A percentile compares a stretch with the other conserved stretches of the same genome.
Conservation (phyloP, 257 asterid genomes). For the Scutellaria baicalensis region DNA sequence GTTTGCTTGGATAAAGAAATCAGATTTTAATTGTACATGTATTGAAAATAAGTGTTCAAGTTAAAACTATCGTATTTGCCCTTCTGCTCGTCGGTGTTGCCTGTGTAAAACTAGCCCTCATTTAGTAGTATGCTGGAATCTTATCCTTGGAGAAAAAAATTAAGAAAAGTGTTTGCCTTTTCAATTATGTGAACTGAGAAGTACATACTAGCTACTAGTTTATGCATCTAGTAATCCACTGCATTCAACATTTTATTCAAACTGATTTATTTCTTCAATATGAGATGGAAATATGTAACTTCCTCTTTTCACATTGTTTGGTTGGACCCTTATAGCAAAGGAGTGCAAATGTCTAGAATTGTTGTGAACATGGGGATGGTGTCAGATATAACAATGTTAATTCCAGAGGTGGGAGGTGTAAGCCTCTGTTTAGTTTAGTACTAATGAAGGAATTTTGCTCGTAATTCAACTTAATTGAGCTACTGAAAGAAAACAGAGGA, state of each 20-base stretch:
- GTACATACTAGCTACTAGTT: too few species aligned
- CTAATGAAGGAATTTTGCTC: not conserved
- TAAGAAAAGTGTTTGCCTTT: not conserved
- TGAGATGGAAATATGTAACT: not conserved
- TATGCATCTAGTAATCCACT: too few species aligned
- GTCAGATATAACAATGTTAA: not conserved
- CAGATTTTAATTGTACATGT: not conserved
- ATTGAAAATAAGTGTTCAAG: not conserved
- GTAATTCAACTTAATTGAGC: not conserved
- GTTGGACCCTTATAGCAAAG: not conserved
- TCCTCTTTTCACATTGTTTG: not conserved
- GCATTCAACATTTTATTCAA: too few species aligned
- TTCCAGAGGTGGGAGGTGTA: not conserved
- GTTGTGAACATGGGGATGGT: not conserved
- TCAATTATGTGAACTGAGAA: too few species aligned
- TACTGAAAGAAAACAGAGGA: not conserved
- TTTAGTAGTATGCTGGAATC: not conserved
- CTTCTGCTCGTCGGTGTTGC: not conserved
- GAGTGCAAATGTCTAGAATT: not conserved
- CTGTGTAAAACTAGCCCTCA: not conserved
- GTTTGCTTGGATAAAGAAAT: not conserved
- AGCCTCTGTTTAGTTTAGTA: not conserved
- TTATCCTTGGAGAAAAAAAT: not conserved
- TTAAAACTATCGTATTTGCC: not conserved
- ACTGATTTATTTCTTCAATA: too few species aligned